Base-by-base conservation (phyloP, 2,329 filamentous ascomycete genomes). In the Fusarium poae region DNA sequence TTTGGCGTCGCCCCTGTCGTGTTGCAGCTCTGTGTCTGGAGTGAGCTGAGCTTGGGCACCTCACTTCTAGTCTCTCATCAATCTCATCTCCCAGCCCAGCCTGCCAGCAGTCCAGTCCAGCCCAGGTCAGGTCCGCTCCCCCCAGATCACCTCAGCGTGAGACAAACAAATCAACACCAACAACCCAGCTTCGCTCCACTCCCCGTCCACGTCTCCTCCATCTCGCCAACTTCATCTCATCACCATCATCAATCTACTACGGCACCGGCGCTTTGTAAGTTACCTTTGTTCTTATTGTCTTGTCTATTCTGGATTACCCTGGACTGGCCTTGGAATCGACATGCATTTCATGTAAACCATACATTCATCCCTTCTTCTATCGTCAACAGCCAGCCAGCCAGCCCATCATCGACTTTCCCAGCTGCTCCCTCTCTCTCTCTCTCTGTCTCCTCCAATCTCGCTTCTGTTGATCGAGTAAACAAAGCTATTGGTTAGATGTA, bases 401-500 rank as follows among this genome's bases (percentile, higher is more conserved):
- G 42, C 49, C 35, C 49, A 60, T 65, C 70, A 57, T 50, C 56
- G 45, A 60, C 56, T 43, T n/a, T 23, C 27, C 27, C 59, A 49
- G 12, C 48, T 32, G 30, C 55, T 46, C 35, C 37, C 23, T 50
- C n/a, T 16, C 42, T 44, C 23, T 50, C n/a, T 16, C 42, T 44
- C 42, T 30, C 43, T 34, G 11, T 34, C 29, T 25, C 30, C 25
- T 43, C 32, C 44, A 51, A 44, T 45, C 39, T 62, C 51, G 60
- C 39, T 56, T 48, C 44, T 37, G 39, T 57, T 49, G 50, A 23
- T 45, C 68, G 75, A 72, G 76, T 80, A 79, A 79, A 79, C 78
- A 80, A 79, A 79, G 70, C 73, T 72, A 80, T 79, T 79, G 77
- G 78, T 74, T 64, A 60, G 70, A 60, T 37, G 68, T 61, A 63